A percentile compares a stretch with the other conserved stretches of the same genome.
Conservation (phyloP, 352 stramenopile genomes). For the Pythium utonaiense region DNA sequence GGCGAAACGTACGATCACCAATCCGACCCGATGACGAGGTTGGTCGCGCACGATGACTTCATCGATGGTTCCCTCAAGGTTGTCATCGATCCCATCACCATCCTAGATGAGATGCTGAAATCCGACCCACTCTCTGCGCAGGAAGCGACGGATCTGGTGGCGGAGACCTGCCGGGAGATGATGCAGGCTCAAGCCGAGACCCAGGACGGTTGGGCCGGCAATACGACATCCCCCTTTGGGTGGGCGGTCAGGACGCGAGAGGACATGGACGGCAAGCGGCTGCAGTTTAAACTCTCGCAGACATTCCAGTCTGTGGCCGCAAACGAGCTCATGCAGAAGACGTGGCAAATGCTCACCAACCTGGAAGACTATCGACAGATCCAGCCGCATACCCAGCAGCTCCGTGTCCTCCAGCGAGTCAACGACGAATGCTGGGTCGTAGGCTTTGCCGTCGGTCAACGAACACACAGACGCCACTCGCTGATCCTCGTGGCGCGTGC, state of each 20-base stretch:
- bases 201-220: constrained; percentile 23
- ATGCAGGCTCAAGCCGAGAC: constrained; percentile 34
- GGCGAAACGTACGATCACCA: too few relatives aligned
- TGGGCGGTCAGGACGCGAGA: constrained; percentile 48
- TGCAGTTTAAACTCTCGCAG: constrained; percentile 69
- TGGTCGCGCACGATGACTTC: background rate
- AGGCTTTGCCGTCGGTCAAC: constrained; percentile 35
- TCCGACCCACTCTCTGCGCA: constrained; percentile 30
- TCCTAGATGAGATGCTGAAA: constrained; percentile 57
- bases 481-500: constrained; percentile 60
- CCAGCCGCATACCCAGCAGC: constrained; percentile 49
- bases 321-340: constrained; percentile 62
- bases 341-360: constrained; percentile 58
- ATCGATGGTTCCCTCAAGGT: constrained; percentile 15
- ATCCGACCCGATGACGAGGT: too few relatives aligned
- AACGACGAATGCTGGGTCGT: constrained; percentile 62
- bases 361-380: constrained; percentile 50
- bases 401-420: constrained; percentile 54
- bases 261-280: constrained; percentile 22
- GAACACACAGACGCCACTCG: constrained; percentile 36
- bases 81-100: constrained; percentile 18
- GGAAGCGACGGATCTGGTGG: constrained; percentile 43
- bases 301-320: constrained; percentile 41
- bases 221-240: constrained; percentile 42
- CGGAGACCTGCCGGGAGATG: constrained; percentile 58